Evolutionary conservation across 805 yeast genomes (phyloP).

Genomic region (Candida glaebosa): DNA sequence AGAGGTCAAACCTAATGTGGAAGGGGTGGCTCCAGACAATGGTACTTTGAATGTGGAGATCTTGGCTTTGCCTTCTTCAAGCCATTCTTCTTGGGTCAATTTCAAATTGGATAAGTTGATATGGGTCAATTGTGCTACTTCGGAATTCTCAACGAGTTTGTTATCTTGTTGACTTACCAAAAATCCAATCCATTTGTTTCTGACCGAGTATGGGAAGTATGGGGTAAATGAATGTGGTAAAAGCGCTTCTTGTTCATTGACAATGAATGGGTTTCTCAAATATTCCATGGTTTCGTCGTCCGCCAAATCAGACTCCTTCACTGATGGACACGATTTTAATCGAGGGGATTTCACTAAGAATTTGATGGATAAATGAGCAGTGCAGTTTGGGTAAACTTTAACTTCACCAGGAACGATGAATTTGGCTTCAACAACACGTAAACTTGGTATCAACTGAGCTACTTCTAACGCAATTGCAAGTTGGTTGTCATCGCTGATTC

Average conservation of each 20-base stretch:
- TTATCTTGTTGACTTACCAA: constrained; percentile 73
- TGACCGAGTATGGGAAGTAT: constrained; percentile 59
- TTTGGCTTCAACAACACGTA: constrained; percentile 65
- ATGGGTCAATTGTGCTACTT: constrained; percentile 51
- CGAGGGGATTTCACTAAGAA: constrained; percentile 71
- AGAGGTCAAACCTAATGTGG: constrained; percentile 56
- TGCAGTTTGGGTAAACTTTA: constrained; percentile 59
- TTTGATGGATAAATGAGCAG: constrained; percentile 72
- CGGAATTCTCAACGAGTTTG: constrained; percentile 62
- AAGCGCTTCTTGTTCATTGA: constrained; percentile 64
- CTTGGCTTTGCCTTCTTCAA: constrained; percentile 34
- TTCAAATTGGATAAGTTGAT: constrained; percentile 54
- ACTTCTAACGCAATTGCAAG: constrained; percentile 48
- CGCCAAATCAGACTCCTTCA: constrained; percentile 37
- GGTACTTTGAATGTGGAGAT: constrained; percentile 77
- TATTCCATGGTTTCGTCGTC: constrained; percentile 65
- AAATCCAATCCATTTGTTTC: constrained; percentile 62
- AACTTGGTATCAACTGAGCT: constrained; percentile 64
- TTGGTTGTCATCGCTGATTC: constrained; percentile 44
- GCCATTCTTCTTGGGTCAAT: constrained; percentile 51
- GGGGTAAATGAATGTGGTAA: constrained; percentile 71
- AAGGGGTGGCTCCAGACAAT: constrained; percentile 76
- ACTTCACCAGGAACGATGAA: constrained; percentile 87
- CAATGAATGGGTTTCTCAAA: constrained; percentile 66
- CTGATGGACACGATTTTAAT: constrained; percentile 53